phyloP scores from a whole-genome alignment of 1,284 basidiomycete genomes.

The Puccinia triticina region DNA sequence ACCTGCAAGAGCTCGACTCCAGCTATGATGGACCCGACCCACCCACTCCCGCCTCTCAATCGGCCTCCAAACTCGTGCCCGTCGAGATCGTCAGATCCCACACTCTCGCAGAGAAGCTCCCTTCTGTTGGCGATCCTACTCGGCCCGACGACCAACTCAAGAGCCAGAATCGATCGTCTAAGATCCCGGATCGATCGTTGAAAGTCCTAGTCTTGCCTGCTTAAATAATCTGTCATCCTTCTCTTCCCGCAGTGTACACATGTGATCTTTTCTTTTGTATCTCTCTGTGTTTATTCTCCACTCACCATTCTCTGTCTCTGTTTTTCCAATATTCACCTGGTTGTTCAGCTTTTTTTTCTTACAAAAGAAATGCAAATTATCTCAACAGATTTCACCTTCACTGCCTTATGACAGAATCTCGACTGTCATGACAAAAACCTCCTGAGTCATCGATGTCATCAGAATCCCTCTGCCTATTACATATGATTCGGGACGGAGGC shows the following conservation, averaged over 20 bases:
- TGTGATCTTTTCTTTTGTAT: neutral
- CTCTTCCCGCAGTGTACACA: neutral
- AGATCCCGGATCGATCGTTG: neutral
- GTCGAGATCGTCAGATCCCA: neutral
- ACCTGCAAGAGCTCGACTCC: conserved; percentile 3
- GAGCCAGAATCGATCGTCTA: neutral
- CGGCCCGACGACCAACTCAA: neutral
- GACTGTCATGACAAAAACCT: no score
- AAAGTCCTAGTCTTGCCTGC: conserved; percentile 12
- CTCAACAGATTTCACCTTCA: no score
- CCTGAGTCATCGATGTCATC: no score
- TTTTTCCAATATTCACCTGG: no score
- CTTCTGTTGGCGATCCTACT: neutral
- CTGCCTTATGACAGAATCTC: no score
- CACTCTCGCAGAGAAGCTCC: neutral
- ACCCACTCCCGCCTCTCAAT: neutral
- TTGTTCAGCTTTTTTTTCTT: no score
- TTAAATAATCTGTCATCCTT: neutral
- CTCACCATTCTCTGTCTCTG: neutral
- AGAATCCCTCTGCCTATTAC: no score
- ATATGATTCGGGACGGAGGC: no score
- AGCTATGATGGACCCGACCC: neutral
- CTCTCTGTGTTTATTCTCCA: neutral
- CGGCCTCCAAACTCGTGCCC: neutral
- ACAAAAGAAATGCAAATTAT: no score